Evolutionary conservation across 106 monocot genomes (phyloP), one percentile per base, ranked within the genome.

Genomic region (Dioscorea zingiberensis): DNA sequence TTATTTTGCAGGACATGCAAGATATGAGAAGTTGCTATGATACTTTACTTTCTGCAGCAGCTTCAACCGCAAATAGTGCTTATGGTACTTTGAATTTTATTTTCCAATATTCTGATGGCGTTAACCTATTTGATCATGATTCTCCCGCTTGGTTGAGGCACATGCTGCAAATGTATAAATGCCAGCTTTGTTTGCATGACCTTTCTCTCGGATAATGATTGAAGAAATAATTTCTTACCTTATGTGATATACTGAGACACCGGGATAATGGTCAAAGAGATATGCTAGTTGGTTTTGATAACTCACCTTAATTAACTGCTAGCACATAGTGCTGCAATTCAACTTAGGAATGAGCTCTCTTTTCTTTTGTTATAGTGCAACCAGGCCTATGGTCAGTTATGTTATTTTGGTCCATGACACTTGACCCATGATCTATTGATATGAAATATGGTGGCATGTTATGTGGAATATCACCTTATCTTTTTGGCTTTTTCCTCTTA

Each of bases 1-100:
- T 27, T 49, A 27, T 66, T 66, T 51, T 53, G 25, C 48, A 66
- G 66, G 66, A 66, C 38, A 66, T 66, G 66, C 66, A 53, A 66
- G 66, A 66, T 49, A 66, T 66, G 51, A 66, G 27, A 19, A 21
- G 51, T 24, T 66, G 66, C 51, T 66, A 66, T 66, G 66, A 66
- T 66, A 66, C 49, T 29, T 66, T 66, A 53, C 66, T 66, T 51
- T 66, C 66, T 51, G 48, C 66, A 26, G 66, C 66, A 47, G 66
- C 66, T 66, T 48, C 66, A 21, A 66, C 66, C 27, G 51, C 66
- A 66, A 66, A 66, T 54, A 51, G 66, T 66, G 66, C 66, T 18
- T 66, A 66, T 66, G 66, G 66, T 66, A 66, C 49, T 22, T 29
- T 64, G 22, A 46, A 18, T 48, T 2, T 48, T 12, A 17, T 64